A percentile compares a stretch with the other conserved stretches of the same genome.
Conservation (phyloP, 202 grass and related monocot genomes). For the Zoysia matrella region DNA sequence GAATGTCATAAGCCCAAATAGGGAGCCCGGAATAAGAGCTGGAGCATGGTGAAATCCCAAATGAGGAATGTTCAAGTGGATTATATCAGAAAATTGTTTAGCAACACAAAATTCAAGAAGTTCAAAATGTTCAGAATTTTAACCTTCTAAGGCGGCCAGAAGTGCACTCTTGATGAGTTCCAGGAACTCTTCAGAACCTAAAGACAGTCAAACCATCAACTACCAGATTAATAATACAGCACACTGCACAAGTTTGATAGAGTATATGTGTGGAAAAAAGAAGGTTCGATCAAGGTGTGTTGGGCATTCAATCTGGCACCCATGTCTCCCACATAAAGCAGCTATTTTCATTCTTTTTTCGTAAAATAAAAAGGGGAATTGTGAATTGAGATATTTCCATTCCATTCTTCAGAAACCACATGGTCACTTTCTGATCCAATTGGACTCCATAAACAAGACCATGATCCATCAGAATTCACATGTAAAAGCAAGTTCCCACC, state of each 20-base stretch:
- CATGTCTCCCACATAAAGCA: neutral
- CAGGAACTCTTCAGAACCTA: conserved; percentile 96
- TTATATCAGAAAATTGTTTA: neutral
- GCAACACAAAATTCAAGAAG: conserved; percentile 6
- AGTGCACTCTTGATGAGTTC: conserved; percentile 91
- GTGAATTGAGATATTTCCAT: conserved; percentile 19
- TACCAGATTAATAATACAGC: conserved; percentile 13
- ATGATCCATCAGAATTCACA: conserved; percentile 17
- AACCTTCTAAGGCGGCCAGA: conserved; percentile 93
- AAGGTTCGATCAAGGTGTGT: neutral
- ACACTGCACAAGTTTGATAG: neutral
- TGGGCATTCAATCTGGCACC: neutral
- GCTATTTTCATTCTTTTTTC: neutral
- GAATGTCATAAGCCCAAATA: conserved; percentile 94
- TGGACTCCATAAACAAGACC: neutral
- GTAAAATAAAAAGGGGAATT: neutral
- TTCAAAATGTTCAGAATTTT: conserved; percentile 19
- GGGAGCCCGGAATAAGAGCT: conserved; percentile 87
- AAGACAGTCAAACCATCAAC: conserved; percentile 35
- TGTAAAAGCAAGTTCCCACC: conserved; percentile 18
- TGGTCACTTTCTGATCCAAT: neutral
- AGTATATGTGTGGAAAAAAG: neutral
- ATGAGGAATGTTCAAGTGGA: conserved; percentile 14
- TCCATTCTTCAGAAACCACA: neutral
- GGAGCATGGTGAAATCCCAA: conserved; percentile 45